phyloP scores from a whole-genome alignment of 2,329 filamentous ascomycete genomes.

The Penicillium digitatum region DNA sequence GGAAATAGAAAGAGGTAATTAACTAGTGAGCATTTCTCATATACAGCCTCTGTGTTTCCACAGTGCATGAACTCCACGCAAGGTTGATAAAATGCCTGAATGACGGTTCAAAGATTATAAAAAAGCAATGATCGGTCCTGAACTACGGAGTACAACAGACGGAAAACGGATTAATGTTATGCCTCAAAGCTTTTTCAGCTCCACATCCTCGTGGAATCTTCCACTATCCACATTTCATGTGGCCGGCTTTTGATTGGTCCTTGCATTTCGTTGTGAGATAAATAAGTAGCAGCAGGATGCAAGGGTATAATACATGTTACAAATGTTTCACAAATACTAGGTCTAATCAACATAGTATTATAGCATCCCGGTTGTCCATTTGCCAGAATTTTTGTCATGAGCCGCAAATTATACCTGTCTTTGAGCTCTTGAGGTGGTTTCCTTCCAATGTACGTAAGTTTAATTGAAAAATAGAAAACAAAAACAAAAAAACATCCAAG shows the following conservation, averaged over 20 bases:
- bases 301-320: neutral
- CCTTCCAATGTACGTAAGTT: neutral
- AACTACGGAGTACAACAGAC: neutral
- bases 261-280: neutral
- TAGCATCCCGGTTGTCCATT: no score
- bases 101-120: neutral
- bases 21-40: neutral
- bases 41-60: no score
- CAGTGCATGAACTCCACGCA: no score
- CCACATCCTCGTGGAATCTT: neutral
- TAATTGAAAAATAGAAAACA: neutral
- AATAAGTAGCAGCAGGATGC: neutral
- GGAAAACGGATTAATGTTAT: neutral
- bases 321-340: neutral
- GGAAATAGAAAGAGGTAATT: neutral
- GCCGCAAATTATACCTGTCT: neutral
- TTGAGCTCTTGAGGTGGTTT: neutral
- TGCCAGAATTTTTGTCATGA: neutral
- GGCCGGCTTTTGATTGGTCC: neutral
- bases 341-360: neutral
- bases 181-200: neutral
- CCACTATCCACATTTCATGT: neutral
- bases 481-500: no score
- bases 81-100: no score
- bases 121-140: neutral